phyloP scores from a whole-genome alignment of 176 grass and related monocot genomes.

The Sorghum bicolor region Sorghum_bicolor_NCBIv3 NC_012871.2:3068001-3068500 shows the following conservation, averaged over 20 bases:
- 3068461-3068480: not conserved
- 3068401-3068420: not conserved
- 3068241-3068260: not conserved
- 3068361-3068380: not conserved
- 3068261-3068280: not conserved
- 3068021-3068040: not conserved
- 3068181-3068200: not conserved
- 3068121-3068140: not conserved
- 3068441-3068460: not conserved
- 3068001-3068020: not conserved
- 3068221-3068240: not conserved
- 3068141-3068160: not conserved
- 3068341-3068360: not conserved
- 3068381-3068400: not conserved
- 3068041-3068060: not conserved
- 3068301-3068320: not conserved
- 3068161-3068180: not conserved
- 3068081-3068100: conserved; percentile 9
- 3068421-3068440: no score
- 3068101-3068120: not conserved
- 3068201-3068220: not conserved
- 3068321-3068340: not conserved
- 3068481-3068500: not conserved
- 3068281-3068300: not conserved
- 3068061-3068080: not conserved